phyloP scores from a whole-genome alignment of 1,284 basidiomycete species.

The Hortiboletus rubellus region DNA sequence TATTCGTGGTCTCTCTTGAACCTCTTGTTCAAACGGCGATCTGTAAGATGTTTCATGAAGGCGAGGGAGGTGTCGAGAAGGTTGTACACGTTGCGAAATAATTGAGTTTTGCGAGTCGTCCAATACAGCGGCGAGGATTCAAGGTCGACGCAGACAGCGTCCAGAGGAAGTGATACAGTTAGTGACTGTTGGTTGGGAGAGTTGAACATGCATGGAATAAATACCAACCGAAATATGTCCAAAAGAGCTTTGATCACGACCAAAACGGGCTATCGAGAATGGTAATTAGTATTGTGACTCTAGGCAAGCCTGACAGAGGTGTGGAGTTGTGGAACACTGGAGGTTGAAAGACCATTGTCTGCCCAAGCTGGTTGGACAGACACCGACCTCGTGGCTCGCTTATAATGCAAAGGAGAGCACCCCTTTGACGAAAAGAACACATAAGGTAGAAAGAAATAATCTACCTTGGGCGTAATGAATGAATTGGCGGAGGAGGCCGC shows the following conservation, averaged over 20 bases:
- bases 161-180: conserved; percentile 14
- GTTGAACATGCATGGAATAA: conserved; percentile 26
- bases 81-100: conserved; percentile 7
- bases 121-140: not conserved
- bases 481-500: conserved; percentile 70
- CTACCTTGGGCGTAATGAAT: conserved; percentile 61
- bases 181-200: conserved; percentile 15
- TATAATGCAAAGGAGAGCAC: conserved; percentile 1
- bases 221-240: conserved; percentile 32
- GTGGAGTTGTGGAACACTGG: conserved; percentile 22
- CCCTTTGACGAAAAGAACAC: conserved; percentile 9
- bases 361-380: conserved; percentile 20
- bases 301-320: conserved; percentile 12
- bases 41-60: conserved; percentile 29
- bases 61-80: conserved; percentile 1
- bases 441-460: conserved; percentile 34
- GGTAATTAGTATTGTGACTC: conserved; percentile 17
- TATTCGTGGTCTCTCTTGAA: conserved; percentile 42
- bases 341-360: conserved; percentile 25
- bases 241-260: conserved; percentile 26
- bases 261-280: conserved; percentile 24
- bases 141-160: conserved; percentile 3
- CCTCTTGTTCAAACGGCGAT: conserved; percentile 43
- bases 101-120: conserved; percentile 4
- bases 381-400: conserved; percentile 30